phyloP scores from a whole-genome alignment of 1,284 basidiomycete genomes.

The Pisolithus thermaeus region DNA sequence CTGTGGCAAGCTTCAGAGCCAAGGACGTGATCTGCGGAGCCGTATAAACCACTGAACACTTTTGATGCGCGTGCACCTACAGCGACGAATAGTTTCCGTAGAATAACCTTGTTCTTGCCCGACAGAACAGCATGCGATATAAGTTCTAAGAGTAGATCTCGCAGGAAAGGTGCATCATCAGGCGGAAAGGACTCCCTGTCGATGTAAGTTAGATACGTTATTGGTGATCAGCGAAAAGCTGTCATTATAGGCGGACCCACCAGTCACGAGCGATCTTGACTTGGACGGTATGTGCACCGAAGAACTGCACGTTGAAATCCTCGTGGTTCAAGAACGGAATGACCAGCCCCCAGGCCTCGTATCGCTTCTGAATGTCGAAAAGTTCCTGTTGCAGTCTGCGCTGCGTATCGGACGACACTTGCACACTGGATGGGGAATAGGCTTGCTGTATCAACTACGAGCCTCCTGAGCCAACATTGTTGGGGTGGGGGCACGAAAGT shows the following conservation, averaged over 20 bases:
- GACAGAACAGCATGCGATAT: conserved; percentile 52
- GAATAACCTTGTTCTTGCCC: conserved; percentile 59
- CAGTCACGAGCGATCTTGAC: conserved; percentile 89
- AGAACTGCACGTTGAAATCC: conserved; percentile 84
- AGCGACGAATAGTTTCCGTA: conserved; percentile 82
- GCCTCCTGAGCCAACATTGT: not conserved
- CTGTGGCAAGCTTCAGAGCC: conserved; percentile 65
- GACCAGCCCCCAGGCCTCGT: conserved; percentile 74
- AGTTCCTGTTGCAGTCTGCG: conserved; percentile 65
- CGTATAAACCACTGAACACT: not conserved
- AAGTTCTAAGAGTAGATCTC: conserved; percentile 59
- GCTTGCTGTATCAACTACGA: conserved; percentile 54
- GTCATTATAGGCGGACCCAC: conserved; percentile 37
- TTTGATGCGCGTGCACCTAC: conserved; percentile 40
- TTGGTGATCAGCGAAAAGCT: not conserved
- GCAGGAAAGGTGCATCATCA: conserved; percentile 46
- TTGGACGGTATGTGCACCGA: conserved; percentile 85
- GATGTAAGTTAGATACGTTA: conserved; percentile 2
- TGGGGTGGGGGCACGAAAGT: not conserved
- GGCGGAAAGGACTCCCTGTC: conserved; percentile 57
- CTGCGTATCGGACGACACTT: conserved; percentile 50
- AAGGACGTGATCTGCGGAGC: conserved; percentile 59
- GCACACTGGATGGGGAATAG: conserved; percentile 44
- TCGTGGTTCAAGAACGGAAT: conserved; percentile 63
- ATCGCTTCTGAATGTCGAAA: conserved; percentile 67